phyloP scores from a whole-genome alignment of 23 red algal genomes.

The Pyropia haitanensis region DNA sequence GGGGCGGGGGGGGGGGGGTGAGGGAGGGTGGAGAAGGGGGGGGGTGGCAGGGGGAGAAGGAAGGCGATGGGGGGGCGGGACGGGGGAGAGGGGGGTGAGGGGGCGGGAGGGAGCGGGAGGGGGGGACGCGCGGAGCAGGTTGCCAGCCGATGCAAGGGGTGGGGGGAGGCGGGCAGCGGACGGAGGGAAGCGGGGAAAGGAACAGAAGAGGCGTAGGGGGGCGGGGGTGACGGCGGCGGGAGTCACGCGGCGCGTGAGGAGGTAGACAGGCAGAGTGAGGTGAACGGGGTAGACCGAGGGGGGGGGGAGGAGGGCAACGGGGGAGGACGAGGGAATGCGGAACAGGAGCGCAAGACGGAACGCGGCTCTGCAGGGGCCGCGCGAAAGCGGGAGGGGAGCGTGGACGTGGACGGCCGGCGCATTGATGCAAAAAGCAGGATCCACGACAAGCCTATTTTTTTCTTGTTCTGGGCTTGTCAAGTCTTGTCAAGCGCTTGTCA shows the following conservation, averaged over 20 bases:
- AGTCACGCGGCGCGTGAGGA: background rate
- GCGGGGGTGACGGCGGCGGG: background rate
- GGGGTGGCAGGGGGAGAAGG: background rate
- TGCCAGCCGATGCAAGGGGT: background rate
- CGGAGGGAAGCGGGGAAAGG: background rate
- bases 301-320: background rate
- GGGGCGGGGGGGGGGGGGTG: slow-evolving; percentile 3
- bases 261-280: no score
- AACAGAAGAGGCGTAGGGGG: background rate
- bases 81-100: background rate
- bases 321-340: background rate
- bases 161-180: background rate
- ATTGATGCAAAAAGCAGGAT: no score
- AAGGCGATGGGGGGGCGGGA: slow-evolving; percentile 9
- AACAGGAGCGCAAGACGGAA: slow-evolving; percentile 6
- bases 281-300: background rate
- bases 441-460: no score
- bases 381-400: background rate
- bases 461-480: no score
- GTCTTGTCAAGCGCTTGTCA: no score
- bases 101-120: slow-evolving; percentile 3
- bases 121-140: background rate
- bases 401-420: slow-evolving; percentile 1
- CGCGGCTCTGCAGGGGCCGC: background rate
- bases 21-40: background rate